phyloP scores from a whole-genome alignment of 345 rosid genomes.

The Camelina laxa region DNA sequence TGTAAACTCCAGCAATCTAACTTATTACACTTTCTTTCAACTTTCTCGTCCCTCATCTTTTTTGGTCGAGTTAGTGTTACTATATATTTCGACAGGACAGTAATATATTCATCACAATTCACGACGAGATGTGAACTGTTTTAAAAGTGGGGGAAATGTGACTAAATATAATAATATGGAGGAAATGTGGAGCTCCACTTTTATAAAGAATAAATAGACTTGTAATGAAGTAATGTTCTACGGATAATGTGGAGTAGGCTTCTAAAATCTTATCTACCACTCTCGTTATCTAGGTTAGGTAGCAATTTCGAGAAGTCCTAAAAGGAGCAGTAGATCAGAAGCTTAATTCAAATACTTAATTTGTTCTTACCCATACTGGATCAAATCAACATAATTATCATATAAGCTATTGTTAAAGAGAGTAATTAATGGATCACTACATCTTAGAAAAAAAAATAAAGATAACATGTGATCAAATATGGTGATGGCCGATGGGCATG shows the following conservation, averaged over 20 bases:
- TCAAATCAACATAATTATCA: not conserved
- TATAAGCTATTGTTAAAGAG: not conserved
- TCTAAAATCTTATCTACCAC: not conserved
- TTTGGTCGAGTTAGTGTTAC: constrained; percentile 13
- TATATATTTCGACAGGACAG: constrained; percentile 5
- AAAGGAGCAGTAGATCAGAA: not conserved
- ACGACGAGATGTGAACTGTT: constrained; percentile 1
- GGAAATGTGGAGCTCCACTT: not conserved
- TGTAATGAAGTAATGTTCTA: not conserved
- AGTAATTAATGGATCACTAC: constrained; percentile 1
- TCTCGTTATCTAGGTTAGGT: not conserved
- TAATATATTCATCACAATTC: not conserved
- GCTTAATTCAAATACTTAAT: not conserved
- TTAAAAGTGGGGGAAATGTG: not conserved
- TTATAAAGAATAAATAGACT: not conserved
- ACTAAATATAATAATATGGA: not conserved
- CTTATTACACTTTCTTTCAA: constrained; percentile 25
- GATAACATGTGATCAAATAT: constrained; percentile 1
- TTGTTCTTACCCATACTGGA: not conserved
- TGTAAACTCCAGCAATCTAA: constrained; percentile 33
- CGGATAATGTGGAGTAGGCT: not conserved
- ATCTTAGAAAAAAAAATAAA: not conserved
- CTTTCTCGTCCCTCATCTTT: not conserved
- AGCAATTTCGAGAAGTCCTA: not conserved
- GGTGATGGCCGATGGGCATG: constrained; percentile 42